These are phyloP conservation scores for Tetrapisispora taiwanensis DNA, from an alignment of 805 yeast genomes.

Conservation along the genomic window DNA sequence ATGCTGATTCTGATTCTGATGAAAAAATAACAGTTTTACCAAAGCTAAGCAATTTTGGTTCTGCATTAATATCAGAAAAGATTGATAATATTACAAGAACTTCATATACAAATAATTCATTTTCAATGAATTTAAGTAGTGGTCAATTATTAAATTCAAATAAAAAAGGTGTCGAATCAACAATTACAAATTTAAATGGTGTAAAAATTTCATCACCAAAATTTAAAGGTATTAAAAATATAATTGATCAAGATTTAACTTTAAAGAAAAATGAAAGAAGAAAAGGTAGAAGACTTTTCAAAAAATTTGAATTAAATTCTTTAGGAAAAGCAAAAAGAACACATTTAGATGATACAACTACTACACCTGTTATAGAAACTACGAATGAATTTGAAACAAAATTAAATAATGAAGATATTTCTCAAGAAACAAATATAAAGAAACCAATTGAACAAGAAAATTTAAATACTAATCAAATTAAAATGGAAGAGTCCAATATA, in stretches of 20 bases:
- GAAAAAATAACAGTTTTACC: constrained; percentile 23
- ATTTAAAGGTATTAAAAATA: constrained; percentile 17
- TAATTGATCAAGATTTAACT: constrained; percentile 20
- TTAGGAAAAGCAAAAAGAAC: constrained; percentile 29
- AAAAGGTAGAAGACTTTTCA: constrained; percentile 20
- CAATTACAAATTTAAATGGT: background rate
- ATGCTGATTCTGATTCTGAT: constrained; percentile 16
- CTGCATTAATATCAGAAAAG: constrained; percentile 18
- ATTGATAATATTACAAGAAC: constrained; percentile 1
- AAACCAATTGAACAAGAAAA: background rate
- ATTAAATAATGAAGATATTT: too few relatives aligned
- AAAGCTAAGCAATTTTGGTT: constrained; percentile 24
- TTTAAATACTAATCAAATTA: background rate
- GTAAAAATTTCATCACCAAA: constrained; percentile 12
- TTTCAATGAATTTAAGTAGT: background rate
- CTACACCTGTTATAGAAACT: background rate
- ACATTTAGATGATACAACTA: constrained; percentile 1
- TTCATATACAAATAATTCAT: background rate
- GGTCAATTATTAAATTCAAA: background rate
- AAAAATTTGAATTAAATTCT: constrained; percentile 15
- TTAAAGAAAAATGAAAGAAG: constrained; percentile 20
- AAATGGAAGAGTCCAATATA: background rate
- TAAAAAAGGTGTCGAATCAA: background rate
- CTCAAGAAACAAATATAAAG: background rate
- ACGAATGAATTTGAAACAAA: background rate